A percentile compares a stretch with the other conserved stretches of the same genome.
These are phyloP conservation scores for Boletus coccyginus DNA, from an alignment of 768 basidiomycete genomes.

Conservation along the genomic window DNA sequence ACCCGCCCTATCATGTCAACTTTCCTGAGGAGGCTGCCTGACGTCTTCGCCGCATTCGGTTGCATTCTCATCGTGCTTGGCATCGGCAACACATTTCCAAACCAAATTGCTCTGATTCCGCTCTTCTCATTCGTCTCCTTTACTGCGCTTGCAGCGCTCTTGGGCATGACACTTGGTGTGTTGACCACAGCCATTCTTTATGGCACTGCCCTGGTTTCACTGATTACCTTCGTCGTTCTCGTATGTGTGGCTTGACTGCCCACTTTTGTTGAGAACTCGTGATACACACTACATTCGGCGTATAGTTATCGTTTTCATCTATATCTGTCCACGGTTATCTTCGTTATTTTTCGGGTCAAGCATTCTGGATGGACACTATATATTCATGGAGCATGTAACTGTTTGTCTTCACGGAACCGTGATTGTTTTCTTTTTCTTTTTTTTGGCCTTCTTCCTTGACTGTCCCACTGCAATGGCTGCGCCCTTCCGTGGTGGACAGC, in stretches of 20 bases:
- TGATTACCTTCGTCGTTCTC: background rate
- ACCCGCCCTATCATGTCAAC: background rate
- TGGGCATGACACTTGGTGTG: background rate
- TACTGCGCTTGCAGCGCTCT: background rate
- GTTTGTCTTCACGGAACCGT: no score
- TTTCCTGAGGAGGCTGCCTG: background rate
- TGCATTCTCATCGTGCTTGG: background rate
- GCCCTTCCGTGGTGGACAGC: no score
- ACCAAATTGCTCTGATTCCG: background rate
- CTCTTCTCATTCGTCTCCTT: background rate
- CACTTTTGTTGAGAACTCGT: background rate
- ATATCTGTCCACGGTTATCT: no score
- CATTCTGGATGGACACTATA: no score
- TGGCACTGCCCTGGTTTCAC: background rate
- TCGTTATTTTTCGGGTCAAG: no score
- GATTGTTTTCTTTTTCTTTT: no score
- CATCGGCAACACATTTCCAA: background rate
- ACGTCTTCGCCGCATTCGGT: background rate
- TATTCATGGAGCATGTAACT: no score
- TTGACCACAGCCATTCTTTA: background rate
- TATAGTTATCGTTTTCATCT: background rate
- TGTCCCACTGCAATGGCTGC: no score
- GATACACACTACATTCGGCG: background rate
- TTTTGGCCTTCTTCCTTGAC: no score
- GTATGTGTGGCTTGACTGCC: background rate